Evolutionary conservation across 768 basidiomycete species (phyloP).

Genomic region (Phaeotremella fagi): DNA sequence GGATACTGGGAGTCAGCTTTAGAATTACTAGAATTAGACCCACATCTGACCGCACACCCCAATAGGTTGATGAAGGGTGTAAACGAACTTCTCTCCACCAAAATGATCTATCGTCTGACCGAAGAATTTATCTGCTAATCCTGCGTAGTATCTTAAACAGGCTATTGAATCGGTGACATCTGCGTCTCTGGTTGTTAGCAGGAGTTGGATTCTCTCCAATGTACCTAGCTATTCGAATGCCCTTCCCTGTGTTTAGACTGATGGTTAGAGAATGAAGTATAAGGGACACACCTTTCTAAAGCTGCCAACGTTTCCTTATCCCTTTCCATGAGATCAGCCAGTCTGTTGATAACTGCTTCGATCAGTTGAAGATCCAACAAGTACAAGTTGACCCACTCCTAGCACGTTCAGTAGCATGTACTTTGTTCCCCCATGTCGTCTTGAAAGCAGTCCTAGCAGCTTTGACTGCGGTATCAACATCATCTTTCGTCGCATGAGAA

Average conservation of each 20-base stretch:
- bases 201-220: background rate
- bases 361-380: slow-evolving; percentile 51
- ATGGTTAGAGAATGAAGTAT: background rate
- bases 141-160: slow-evolving; percentile 70
- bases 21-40: slow-evolving; percentile 1
- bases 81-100: slow-evolving; percentile 59
- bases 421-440: slow-evolving; percentile 50
- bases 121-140: slow-evolving; percentile 80
- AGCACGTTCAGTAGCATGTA: slow-evolving; percentile 41
- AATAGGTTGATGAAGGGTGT: slow-evolving; percentile 64
- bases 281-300: slow-evolving; percentile 55
- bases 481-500: slow-evolving; percentile 60
- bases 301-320: slow-evolving; percentile 65
- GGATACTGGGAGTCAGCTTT: slow-evolving; percentile 42
- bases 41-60: slow-evolving; percentile 50
- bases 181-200: slow-evolving; percentile 37
- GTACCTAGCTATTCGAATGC: slow-evolving; percentile 49
- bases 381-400: slow-evolving; percentile 9
- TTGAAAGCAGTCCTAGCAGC: slow-evolving; percentile 49
- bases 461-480: slow-evolving; percentile 69
- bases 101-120: slow-evolving; percentile 64
- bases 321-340: slow-evolving; percentile 62
- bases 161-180: slow-evolving; percentile 56
- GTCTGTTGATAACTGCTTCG: slow-evolving; percentile 64
- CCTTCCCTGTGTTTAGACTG: slow-evolving; percentile 57